Evolutionary conservation across 371 early-diverging fungal genomes (phyloP), one percentile per base, ranked within the genome.

Genomic region (Batrachochytrium dendrobatidis): DNA sequence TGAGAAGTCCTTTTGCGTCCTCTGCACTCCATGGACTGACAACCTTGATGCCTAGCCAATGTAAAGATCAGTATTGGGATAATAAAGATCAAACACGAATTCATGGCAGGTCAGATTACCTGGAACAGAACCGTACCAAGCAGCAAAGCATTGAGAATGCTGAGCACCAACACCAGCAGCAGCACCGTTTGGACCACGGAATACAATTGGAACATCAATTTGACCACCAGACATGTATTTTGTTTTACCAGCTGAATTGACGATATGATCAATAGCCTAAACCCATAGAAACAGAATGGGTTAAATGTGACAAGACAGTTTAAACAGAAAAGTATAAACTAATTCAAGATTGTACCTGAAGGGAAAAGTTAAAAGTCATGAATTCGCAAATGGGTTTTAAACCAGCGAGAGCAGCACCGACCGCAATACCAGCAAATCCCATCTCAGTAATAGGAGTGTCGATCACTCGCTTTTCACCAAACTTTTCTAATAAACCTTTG

Each of bases 361-460:
- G 91, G 46, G 98, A 90, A 85, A 99, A 99, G 88, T 98, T 99
- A 82, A 91, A 98, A 52, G 99, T 98, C 99, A 99, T 99, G 82
- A 98, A 99, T 76, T 99, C 99, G 82, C 97, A 95, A 62, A 99
- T 86, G 39, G 99, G 99, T 82, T 88, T 91, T 44, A 99, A 82
- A 31, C 99, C 99, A 60, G 86, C 78, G 62, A 95, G 85, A 31
- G 96, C 95, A 35, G 98, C 87, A 61, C 99, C 99, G 48, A 96
- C 89, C 68, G 99, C 99, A 56, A 99, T 72, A 72, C 99, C 99
- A 62, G 98, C 92, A 69, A 99, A 96, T 56, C 99, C 99, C 81
- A 92, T 91, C 77, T 99, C 99, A 35, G 97, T 98, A 62, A 99
- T 99, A 31, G 99, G 99, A 51, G 99, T 99, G 77, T 99, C 99